Conservation (phyloP, 2,329 filamentous ascomycete species). For the Diplocarpon mali region DNA sequence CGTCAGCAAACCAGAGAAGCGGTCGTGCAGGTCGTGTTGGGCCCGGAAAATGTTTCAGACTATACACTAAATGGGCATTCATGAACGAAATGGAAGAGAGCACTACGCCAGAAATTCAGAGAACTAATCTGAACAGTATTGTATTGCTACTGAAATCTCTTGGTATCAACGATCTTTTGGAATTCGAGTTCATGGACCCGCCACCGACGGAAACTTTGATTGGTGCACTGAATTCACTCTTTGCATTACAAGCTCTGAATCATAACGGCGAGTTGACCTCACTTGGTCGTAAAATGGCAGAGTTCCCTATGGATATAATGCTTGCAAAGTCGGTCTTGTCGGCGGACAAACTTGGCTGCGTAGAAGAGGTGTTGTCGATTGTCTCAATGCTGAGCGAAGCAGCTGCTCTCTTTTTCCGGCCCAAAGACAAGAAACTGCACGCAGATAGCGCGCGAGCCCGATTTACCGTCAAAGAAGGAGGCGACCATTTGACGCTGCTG, state of each 20-base stretch:
- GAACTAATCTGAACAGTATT: slow-evolving; percentile 75
- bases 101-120: slow-evolving; percentile 85
- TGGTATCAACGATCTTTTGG: slow-evolving; percentile 82
- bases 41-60: slow-evolving; percentile 82
- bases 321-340: slow-evolving; percentile 81
- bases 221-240: slow-evolving; percentile 78
- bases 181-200: slow-evolving; percentile 94
- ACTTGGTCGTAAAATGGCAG: slow-evolving; percentile 84
- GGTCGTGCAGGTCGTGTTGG: slow-evolving; percentile 88
- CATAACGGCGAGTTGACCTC: slow-evolving; percentile 83
- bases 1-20: slow-evolving; percentile 84
- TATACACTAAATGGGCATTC: slow-evolving; percentile 90
- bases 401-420: slow-evolving; percentile 81
- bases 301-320: slow-evolving; percentile 89
- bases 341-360: slow-evolving; percentile 81
- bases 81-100: slow-evolving; percentile 92
- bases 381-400: slow-evolving; percentile 91
- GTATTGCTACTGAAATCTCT: slow-evolving; percentile 81
- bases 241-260: slow-evolving; percentile 81
- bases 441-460: slow-evolving; percentile 82
- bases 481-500: slow-evolving; percentile 77
- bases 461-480: slow-evolving; percentile 83
- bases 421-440: slow-evolving; percentile 95
- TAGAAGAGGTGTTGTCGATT: slow-evolving; percentile 84
- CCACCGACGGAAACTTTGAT: slow-evolving; percentile 85